phyloP scores from a whole-genome alignment of 352 stramenopile species.

The Elongisporangium prolatum region DNA sequence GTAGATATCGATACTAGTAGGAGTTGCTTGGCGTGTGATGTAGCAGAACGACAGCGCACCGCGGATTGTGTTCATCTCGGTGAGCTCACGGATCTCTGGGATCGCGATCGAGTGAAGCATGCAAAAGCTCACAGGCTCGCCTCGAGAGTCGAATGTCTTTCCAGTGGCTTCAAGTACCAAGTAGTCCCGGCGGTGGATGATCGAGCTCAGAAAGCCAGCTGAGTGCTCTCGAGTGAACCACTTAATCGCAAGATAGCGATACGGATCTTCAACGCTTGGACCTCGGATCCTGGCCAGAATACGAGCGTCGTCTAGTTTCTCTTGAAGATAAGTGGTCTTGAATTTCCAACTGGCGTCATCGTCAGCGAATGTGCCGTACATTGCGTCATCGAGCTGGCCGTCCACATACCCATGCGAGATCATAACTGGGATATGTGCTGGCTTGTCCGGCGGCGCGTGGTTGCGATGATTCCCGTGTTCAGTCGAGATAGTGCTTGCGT shows the following conservation, averaged over 20 bases:
- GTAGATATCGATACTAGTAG: constrained; percentile 31
- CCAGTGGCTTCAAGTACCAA: constrained; percentile 43
- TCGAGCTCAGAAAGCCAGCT: constrained; percentile 19
- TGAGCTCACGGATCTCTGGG: constrained; percentile 28
- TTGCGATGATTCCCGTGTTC: background rate
- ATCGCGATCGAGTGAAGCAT: constrained; percentile 50
- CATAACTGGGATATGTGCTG: constrained; percentile 28
- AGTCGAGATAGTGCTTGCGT: background rate
- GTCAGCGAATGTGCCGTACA: constrained; percentile 39
- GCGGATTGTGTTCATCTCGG: constrained; percentile 35
- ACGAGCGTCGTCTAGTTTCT: constrained; percentile 40
- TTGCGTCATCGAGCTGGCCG: constrained; percentile 42
- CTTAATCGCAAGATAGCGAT: constrained; percentile 44
- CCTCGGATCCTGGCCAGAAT: constrained; percentile 32
- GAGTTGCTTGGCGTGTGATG: constrained; percentile 26
- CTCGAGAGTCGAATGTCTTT: constrained; percentile 24
- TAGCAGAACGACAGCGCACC: constrained; percentile 46
- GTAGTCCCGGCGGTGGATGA: constrained; percentile 48
- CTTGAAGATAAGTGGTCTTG: constrained; percentile 41
- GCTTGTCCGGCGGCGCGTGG: background rate
- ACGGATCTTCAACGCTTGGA: constrained; percentile 28
- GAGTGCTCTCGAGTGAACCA: constrained; percentile 55
- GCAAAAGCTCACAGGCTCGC: constrained; percentile 35
- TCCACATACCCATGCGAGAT: constrained; percentile 34
- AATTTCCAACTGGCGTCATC: constrained; percentile 37